phyloP scores from a whole-genome alignment of 495 filamentous ascomycete genomes.

The Podospora pseudocomata region DNA sequence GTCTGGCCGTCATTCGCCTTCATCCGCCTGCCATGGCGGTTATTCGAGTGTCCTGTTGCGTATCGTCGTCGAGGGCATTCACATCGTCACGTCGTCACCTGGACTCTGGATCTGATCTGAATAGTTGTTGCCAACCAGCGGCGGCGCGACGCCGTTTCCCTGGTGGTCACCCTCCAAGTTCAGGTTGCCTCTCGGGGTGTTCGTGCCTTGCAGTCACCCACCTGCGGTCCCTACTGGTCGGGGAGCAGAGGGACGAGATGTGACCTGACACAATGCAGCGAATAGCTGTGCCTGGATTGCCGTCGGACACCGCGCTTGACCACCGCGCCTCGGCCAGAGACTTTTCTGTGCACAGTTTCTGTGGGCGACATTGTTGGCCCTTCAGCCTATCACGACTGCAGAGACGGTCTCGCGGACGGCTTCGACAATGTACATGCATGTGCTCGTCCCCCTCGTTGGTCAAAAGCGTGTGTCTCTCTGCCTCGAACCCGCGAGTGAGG shows the following conservation, averaged over 20 bases:
- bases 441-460: constrained; percentile 26
- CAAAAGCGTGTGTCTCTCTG: constrained; percentile 11
- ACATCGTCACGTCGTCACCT: background rate
- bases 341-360: constrained; percentile 26
- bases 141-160: constrained; percentile 23
- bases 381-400: constrained; percentile 29
- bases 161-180: constrained; percentile 17
- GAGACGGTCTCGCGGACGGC: constrained; percentile 23
- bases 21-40: background rate
- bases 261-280: constrained; percentile 29
- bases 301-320: constrained; percentile 25
- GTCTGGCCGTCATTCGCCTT: constrained; percentile 6
- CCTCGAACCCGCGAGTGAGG: constrained; percentile 14
- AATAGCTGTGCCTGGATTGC: constrained; percentile 33
- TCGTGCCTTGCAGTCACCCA: constrained; percentile 32
- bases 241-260: constrained; percentile 17
- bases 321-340: constrained; percentile 15
- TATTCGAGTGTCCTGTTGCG: background rate
- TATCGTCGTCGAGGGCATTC: background rate
- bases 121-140: background rate
- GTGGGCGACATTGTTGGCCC: constrained; percentile 25
- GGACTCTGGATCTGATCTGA: too few relatives aligned
- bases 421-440: constrained; percentile 26
- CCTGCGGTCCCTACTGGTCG: constrained; percentile 29
- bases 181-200: constrained; percentile 30